Base-by-base conservation (phyloP, 805 yeast species). In the Spathaspora hagerdaliae region DNA sequence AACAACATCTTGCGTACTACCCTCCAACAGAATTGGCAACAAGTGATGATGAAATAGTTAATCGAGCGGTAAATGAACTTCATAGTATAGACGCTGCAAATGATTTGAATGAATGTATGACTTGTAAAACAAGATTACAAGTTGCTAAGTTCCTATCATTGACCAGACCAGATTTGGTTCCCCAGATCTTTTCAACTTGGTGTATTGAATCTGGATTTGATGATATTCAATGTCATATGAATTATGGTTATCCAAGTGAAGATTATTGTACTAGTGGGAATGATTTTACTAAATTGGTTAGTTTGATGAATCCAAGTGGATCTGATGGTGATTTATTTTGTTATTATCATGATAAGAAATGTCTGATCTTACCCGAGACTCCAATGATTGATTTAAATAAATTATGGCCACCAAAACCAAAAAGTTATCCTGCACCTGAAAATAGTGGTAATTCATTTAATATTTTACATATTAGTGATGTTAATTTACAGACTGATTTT, bases 391-490 rank as follows among this genome's bases (percentile, higher is more conserved):
- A 79, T 19, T 32, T 50, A n/a, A 54, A 44, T 36, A 51, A 59
- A 2, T 53, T 62, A 57, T 70, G 73, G 74, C 74, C 75, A 1
- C 52, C 50, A 5, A 70, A 69, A 54, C 55, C 64, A 34, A 51
- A 42, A 6, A 31, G 57, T 38, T 56, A 63, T 48, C 42, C 48
- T 27, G 42, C 48, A 8, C 53, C 56, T 4, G 41, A 51, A 7
- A 47, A 47, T 24, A 51, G 52, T 35, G 49, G 58, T 15, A 59
- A 73, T 46, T 66, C 72, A 1, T 78, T 82, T 61, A 78, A 81
- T 48, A 88, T 82, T 5, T 65, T 84, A 49, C 91, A 84, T 53
- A 54, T 84, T 31, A 75, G 84, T 14, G 90, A 84, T 57, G 79
- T 83, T 61, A 89, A 84, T 60, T 61, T 81, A 39, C 79, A 82